Base-by-base conservation (phyloP, 306 rosid genomes). In the Pyrus bretschneideri region DNA sequence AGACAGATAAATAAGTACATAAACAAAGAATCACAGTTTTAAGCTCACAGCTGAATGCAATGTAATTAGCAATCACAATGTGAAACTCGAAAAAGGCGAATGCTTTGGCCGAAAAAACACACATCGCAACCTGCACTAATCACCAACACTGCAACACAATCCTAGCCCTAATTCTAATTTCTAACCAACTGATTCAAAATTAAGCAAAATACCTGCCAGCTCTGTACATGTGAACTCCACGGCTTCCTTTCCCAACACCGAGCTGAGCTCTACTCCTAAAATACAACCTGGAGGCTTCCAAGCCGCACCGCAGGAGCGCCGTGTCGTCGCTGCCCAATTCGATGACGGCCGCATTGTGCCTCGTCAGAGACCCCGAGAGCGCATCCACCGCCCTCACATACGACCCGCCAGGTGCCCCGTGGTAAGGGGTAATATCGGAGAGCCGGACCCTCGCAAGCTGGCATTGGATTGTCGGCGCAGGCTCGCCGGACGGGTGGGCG, bases 181-280 rank as follows among this genome's bases (percentile, higher is more conserved):
- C 69, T 17, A 1, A 31, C 10, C 11, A 5, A 27, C n/a, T 15
- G 3, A 35, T 9, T 35, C 27, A 66, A 11, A 38, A 40, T 15
- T 18, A 35, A 23, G 45, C 3, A 31, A 51, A 51, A 21, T 33
- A 92, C 98, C 98, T 92, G 84, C 98, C 97, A 18, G 97, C 96
- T 60, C 97, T 89, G 84, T 95, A 92, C 96, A 85, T 85, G 80
- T 92, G 84, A 84, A 90, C 92, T 58, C 93, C 95, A 19, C 97
- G 96, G 82, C 85, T 79, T 31, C 95, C 91, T 76, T 90, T 91
- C 15, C 90, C 95, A 76, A 31, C 87, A 66, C 85, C 86, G 14
- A 81, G 85, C 74, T 82, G 92, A 57, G 87, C 91, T 83, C 90
- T 81, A 76, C 87, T 90, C 74, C 93, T 83, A 69, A 95, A 92